Base-by-base conservation (phyloP, 805 yeast genomes). In the Teunomyces tritomae region DNA sequence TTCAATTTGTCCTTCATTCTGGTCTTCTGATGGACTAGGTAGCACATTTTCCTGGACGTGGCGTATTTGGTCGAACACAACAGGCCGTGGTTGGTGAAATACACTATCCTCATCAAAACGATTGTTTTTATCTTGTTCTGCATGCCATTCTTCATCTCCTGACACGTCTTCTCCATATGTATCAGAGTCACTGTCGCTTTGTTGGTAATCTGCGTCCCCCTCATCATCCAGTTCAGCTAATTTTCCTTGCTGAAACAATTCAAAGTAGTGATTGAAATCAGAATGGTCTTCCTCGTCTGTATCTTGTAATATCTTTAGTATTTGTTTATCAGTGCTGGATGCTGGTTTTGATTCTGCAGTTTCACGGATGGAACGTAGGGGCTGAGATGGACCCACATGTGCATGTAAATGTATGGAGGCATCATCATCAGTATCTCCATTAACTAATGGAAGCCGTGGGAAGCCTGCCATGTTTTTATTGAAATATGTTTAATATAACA, bases 351-450 rank as follows among this genome's bases (percentile, higher is more conserved):
- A 9, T 37, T 37, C 40, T 16, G 27, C 14, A 11, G 29, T 9
- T 28, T 28, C 43, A 13, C 28, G 13, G 11, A 16, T 27, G 14
- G 30, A 43, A 9, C 58, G 56, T 16, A 71, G 53, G 1, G 77
- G 77, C 10, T 56, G 54, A 1, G 76, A 63, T 1, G 71, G 73
- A 1, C 76, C 76, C 3, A 73, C 68, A 7, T 56, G 59, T 30
- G 64, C 58, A 48, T 67, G 59, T 26, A 70, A 55, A 53, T 73
- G 77, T 32, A 72, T 67, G 17, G 77, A 71, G 0, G 67, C 69
- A 36, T 71, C 75, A 32, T 73, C 76, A 46, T 70, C 76, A 1
- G 74, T 68, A 42, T 68, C 74, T 1, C 74, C 76, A 29, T 62
- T 57, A 3, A 70, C 56, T 4, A 51, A 51, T 3, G 76, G 77